Conservation (phyloP, 108 stramenopile species). For the Fragilaria crotonensis region DNA sequence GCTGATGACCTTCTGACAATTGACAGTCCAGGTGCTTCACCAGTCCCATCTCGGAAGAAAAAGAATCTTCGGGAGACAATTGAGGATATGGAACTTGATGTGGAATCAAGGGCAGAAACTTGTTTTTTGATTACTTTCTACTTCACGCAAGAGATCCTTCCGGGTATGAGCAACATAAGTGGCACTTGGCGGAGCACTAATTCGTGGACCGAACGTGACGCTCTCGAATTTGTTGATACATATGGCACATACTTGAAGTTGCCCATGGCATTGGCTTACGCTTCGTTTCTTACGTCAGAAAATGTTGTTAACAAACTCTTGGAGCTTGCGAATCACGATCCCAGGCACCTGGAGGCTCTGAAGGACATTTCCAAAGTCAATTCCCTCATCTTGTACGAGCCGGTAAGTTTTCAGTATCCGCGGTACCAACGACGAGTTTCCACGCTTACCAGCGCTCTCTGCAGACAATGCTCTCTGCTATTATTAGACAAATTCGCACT, state of each 20-base stretch:
- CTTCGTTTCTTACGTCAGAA: slow-evolving; percentile 40
- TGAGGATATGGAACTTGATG: slow-evolving; percentile 64
- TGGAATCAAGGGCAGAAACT: slow-evolving; percentile 64
- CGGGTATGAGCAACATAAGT: neutral
- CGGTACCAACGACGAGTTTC: neutral
- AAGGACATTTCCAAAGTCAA: slow-evolving; percentile 40
- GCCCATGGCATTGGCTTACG: slow-evolving; percentile 46
- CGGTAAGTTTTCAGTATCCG: slow-evolving; percentile 32
- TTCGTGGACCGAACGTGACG: slow-evolving; percentile 1
- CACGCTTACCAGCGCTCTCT: neutral
- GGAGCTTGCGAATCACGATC: slow-evolving; percentile 54
- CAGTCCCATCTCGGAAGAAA: slow-evolving; percentile 16
- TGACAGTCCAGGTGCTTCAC: slow-evolving; percentile 32
- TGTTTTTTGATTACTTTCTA: slow-evolving; percentile 77
- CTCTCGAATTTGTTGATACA: slow-evolving; percentile 43
- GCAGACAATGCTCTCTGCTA: slow-evolving; percentile 68
- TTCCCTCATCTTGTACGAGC: slow-evolving; percentile 58
- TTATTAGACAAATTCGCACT: slow-evolving; percentile 35
- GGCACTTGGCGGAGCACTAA: neutral
- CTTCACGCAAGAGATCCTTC: slow-evolving; percentile 51
- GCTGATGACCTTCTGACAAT: slow-evolving; percentile 36
- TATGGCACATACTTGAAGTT: slow-evolving; percentile 78
- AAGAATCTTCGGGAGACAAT: slow-evolving; percentile 50
- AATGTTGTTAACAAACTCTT: slow-evolving; percentile 39
- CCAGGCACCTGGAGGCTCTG: slow-evolving; percentile 56